Evolutionary conservation across 2,329 filamentous ascomycete species (phyloP), one percentile per base, ranked within the genome.

Genomic region (Cladosporium phlei): DNA sequence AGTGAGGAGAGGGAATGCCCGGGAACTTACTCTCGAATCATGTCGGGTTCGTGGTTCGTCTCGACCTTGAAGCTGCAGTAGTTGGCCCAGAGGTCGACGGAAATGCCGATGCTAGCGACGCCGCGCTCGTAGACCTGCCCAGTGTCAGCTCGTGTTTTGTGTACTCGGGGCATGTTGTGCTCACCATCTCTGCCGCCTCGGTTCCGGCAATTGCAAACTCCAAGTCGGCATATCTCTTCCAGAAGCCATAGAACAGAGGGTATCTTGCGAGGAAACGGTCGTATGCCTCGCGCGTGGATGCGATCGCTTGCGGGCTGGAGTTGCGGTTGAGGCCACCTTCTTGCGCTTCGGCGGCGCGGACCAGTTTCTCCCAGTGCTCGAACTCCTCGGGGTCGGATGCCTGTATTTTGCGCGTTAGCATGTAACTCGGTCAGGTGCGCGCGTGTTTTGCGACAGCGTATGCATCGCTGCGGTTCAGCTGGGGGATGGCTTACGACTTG

Each of bases 21-120:
- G 65, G 70, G 74, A 29, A 97, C 93, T 97, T 95, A 98, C 93
- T 97, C 93, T 95, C 93, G 85, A 74, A 96, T 94, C 69, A 94
- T 79, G 66, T 94, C 87, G 61, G 88, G 80, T 66, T 95, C 89
- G 72, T 98, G 93, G 59, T 87, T 93, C 48, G 93, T 97, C 67
- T 97, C 89, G 73, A 93, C 89, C 69, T 97, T 97, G 80, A 97
- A 97, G 61, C 83, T 80, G 74, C 91, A 97, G 73, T 96, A 98
- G 62, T 95, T 90, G 44, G 88, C 86, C 93, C 93, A 98, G 50
- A 98, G 76, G 66, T 98, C 93, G 61, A 96, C 90, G 27, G 91
- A 97, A 64, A 87, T 88, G 47, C 86, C 85, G 62, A 97, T 89
- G 69, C 88, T 93, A 33, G 90, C 88, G 60, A 95, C 86, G 56